These are phyloP conservation scores for Thelephora terrestris DNA, from an alignment of 1,284 basidiomycete genomes.

Conservation along the genomic window DNA sequence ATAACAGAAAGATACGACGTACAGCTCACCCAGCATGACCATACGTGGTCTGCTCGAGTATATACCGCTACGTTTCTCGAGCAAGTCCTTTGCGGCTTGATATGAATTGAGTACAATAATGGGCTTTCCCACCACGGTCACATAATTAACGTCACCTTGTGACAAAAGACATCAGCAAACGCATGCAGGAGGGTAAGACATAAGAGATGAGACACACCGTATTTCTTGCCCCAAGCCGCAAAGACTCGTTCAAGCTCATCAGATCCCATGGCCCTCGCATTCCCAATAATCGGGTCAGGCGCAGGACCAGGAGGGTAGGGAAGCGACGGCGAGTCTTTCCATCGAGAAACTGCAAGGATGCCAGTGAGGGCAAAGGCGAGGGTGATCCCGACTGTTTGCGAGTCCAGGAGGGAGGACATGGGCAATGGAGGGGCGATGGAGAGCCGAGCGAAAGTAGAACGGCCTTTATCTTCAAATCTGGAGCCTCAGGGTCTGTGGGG, in stretches of 20 bases:
- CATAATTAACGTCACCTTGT: background rate
- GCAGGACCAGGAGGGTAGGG: background rate
- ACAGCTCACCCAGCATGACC: slow-evolving; percentile 26
- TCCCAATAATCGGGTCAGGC: background rate
- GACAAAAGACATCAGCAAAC: background rate
- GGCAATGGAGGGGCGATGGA: too few relatives aligned
- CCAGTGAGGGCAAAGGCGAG: too few relatives aligned
- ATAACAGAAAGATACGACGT: slow-evolving; percentile 7
- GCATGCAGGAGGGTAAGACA: background rate
- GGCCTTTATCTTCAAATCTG: too few relatives aligned
- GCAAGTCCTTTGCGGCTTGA: slow-evolving; percentile 40
- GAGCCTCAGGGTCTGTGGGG: too few relatives aligned
- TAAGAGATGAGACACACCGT: background rate
- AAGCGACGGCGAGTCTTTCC: background rate
- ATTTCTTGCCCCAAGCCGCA: background rate
- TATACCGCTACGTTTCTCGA: slow-evolving; percentile 41
- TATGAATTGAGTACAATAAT: slow-evolving; percentile 21
- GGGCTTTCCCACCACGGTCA: slow-evolving; percentile 26
- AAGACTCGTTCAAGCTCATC: background rate
- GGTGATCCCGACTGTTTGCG: too few relatives aligned
- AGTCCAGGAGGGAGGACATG: too few relatives aligned
- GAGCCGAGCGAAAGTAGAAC: too few relatives aligned
- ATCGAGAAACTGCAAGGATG: too few relatives aligned
- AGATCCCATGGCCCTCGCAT: background rate
- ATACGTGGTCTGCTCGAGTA: slow-evolving; percentile 42